Evolutionary conservation across 2,329 filamentous ascomycete species (phyloP), one percentile per base, ranked within the genome.

Genomic region (Rugonectria rugulosa): DNA sequence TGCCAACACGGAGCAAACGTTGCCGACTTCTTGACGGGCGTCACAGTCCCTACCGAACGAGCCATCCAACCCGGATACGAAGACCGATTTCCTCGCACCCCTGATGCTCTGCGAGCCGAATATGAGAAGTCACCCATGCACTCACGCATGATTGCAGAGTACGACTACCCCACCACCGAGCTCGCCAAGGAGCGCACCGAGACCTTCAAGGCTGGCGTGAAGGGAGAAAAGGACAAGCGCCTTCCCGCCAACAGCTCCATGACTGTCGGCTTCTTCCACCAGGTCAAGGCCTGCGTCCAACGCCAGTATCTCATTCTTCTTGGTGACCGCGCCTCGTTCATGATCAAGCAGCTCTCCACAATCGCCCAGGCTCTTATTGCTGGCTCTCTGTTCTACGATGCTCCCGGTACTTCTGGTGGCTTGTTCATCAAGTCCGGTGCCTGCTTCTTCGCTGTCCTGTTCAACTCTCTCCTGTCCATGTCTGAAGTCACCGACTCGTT

Each of bases 351-450:
- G 61, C 70, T 77, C 5, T 79, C 81, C 0, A 86, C 82, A 2
- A 65, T 89, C 7, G 63, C 78, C 0, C 84, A 88, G 63, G 85
- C 87, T 0, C 70, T 90, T 5, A 82, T 90, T 53, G 77, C 81
- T 2, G 87, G 87, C 6, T 89, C 86, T 0, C 77, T 90, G 4
- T 90, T 90, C 72, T 90, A 89, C 72, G 79, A 86, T 51, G 82
- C 86, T 0, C 80, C 86, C 0, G 56, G 73, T 20, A 84, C 81
- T 44, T 83, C 85, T 0, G 77, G 72, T 1, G 88, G 87, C 8
- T 71, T 90, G 0, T 90, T 90, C 68, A 67, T 83, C 62, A 88
- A 88, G 63, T 79, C 81, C 0, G 88, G 87, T 47, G 81, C 86
- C 0, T 72, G 88, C 5, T 90, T 90, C 76, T 81, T 89, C 45